Percentiles rank a stretch among this genome's conserved stretches.
phyloP scores from a whole-genome alignment of 2,329 filamentous ascomycete species.

The Calonectria pteridis region DNA sequence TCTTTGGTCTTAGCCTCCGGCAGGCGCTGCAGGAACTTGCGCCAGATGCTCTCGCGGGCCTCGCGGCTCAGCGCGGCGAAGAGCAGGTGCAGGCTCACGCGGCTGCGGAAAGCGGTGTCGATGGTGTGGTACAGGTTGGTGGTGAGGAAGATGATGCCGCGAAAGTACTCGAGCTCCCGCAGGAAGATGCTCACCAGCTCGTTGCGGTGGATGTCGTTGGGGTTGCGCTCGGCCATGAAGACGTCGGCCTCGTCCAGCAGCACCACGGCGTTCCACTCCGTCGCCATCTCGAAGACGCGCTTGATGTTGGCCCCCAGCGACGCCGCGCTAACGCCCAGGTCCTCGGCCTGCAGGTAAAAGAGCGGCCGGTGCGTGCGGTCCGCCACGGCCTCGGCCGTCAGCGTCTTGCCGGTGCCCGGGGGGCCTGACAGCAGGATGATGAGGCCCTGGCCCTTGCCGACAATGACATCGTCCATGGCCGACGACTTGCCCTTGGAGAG shows the following conservation, averaged over 20 bases:
- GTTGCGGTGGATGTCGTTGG: constrained; percentile 61
- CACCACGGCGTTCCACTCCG: constrained; percentile 63
- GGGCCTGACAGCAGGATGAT: constrained; percentile 60
- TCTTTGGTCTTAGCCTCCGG: constrained; percentile 26
- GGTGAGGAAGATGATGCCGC: constrained; percentile 60
- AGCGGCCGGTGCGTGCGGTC: constrained; percentile 59
- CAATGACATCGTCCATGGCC: constrained; percentile 55
- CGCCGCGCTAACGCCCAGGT: constrained; percentile 59
- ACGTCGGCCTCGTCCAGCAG: constrained; percentile 67
- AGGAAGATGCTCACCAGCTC: constrained; percentile 62
- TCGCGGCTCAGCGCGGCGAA: constrained; percentile 55
- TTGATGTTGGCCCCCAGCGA: constrained; percentile 61
- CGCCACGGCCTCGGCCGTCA: constrained; percentile 59
- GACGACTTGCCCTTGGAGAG: constrained; percentile 29
- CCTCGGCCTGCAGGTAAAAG: constrained; percentile 60
- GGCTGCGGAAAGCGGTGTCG: constrained; percentile 59
- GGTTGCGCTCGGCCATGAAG: constrained; percentile 62
- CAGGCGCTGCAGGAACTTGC: constrained; percentile 58
- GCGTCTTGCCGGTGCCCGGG: constrained; percentile 61
- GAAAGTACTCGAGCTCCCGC: constrained; percentile 59
- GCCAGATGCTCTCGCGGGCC: constrained; percentile 57
- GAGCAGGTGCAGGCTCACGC: constrained; percentile 61
- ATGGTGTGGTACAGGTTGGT: constrained; percentile 58
- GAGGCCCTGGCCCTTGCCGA: constrained; percentile 58
- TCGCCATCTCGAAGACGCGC: constrained; percentile 60